Evolutionary conservation across 192 early-diverging fungal genomes (phyloP), one percentile per base, ranked within the genome.

Genomic region (Paraglomus brasilianum): DNA sequence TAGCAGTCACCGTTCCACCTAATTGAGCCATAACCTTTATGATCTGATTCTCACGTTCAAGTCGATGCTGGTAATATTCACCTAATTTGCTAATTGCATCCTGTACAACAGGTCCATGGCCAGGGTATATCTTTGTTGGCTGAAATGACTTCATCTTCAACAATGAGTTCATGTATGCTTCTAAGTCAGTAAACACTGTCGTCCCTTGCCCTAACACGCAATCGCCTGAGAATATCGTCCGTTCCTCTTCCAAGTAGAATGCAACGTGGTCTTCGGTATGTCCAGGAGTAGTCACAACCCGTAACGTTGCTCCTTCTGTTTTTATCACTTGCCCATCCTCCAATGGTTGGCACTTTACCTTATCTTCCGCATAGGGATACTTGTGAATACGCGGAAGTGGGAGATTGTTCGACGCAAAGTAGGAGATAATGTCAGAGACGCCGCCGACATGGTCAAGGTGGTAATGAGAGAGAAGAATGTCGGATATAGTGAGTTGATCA

Each of bases 401-500:
- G 30, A 77, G 22, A 60, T 74, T 76, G 8, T 75, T 65, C 14
- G 62, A 38, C 13, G 66, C 50, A 8, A 65, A 15, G 50, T 73
- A 67, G 15, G 51, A 56, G 5, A 82, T 24, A 13, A 86, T 78
- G 42, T 66, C 72, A 7, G 49, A 21, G 1, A 91, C 64, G 3
- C 94, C 94, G 22, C 90, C 92, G 36, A 86, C 80, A 65, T 96
- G 94, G 69, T 96, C 92, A 4, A 60, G 63, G 69, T 96, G 95
- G 71, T 85, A 85, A 69, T 96, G 95, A 1, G 91, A 90, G 40
- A 92, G 80, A 17, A 96, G 72, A 39, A 93, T 80, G 58, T 86
- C 74, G 21, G 91, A 88, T 17, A 89, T 87, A 8, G 58, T 75
- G 0, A 76, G 75, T 13, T 75, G 58, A 17, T 81, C 77, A 4